Percentiles rank a stretch among this genome's conserved stretches.
phyloP scores from a whole-genome alignment of 1,284 basidiomycete genomes.

The Heterobasidion occidentale region DNA sequence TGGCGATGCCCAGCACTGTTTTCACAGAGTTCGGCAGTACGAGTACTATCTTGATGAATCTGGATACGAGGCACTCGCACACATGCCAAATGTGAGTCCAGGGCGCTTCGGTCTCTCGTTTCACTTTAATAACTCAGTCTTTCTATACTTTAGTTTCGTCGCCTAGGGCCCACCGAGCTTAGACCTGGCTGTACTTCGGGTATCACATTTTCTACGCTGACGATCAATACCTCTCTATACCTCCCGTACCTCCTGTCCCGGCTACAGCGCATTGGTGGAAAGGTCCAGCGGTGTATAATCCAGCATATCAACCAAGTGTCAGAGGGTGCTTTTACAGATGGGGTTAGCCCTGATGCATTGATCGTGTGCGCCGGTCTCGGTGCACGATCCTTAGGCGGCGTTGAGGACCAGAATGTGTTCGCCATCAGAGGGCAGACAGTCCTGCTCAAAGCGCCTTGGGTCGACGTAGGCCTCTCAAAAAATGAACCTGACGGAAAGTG shows the following conservation, averaged over 20 bases:
- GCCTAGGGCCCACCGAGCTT: constrained; percentile 35
- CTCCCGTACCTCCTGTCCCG: constrained; percentile 58
- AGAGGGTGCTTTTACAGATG: constrained; percentile 38
- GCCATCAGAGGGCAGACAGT: not conserved
- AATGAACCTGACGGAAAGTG: constrained; percentile 27
- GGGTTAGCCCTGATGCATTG: constrained; percentile 32
- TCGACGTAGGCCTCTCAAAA: constrained; percentile 49
- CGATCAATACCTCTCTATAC: constrained; percentile 63
- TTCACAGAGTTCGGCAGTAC: constrained; percentile 51
- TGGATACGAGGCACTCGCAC: constrained; percentile 27
- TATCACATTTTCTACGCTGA: constrained; percentile 39
- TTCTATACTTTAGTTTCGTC: constrained; percentile 34
- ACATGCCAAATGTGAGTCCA: constrained; percentile 54
- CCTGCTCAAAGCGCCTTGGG: constrained; percentile 33
- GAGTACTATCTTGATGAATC: constrained; percentile 38
- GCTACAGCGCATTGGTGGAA: constrained; percentile 55
- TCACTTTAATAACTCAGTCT: not conserved
- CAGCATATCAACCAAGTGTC: constrained; percentile 61
- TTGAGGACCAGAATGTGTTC: not conserved
- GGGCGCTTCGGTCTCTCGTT: not conserved
- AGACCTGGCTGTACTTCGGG: constrained; percentile 30
- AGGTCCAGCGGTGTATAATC: constrained; percentile 43
- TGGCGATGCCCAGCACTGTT: constrained; percentile 42
- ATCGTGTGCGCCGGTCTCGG: constrained; percentile 62
- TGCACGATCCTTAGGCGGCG: constrained; percentile 27